Conservation (phyloP, 2,329 filamentous ascomycete species). For the Hirsutella minnesotensis region DNA sequence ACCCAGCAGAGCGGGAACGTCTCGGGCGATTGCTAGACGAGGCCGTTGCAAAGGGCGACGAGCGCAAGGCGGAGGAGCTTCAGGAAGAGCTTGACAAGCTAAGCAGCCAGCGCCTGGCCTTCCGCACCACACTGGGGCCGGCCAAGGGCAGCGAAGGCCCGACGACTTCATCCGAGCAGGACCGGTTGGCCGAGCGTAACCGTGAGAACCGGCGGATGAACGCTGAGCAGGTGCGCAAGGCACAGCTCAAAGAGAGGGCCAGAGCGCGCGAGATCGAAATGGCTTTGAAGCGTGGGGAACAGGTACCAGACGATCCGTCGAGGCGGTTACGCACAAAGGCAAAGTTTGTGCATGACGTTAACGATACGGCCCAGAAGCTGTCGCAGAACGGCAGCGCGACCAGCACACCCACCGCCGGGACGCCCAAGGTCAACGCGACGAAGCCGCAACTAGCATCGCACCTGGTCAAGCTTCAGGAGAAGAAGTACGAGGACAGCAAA, state of each 20-base stretch:
- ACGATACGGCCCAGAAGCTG: conserved; percentile 34
- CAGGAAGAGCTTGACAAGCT: conserved; percentile 51
- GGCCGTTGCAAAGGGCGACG: conserved; percentile 52
- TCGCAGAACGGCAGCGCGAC: conserved; percentile 34
- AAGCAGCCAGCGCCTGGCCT: conserved; percentile 60
- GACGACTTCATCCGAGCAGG: conserved; percentile 51
- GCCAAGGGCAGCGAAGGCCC: conserved; percentile 38
- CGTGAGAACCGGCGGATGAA: conserved; percentile 74
- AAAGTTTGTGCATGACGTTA: conserved; percentile 56
- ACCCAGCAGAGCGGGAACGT: conserved; percentile 55
- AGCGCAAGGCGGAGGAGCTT: conserved; percentile 39
- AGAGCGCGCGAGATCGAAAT: conserved; percentile 47
- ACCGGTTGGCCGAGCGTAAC: conserved; percentile 75
- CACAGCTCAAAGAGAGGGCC: conserved; percentile 70
- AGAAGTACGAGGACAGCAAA: conserved; percentile 44
- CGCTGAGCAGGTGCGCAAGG: conserved; percentile 80
- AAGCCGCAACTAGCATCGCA: conserved; percentile 35
- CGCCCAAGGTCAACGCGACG: conserved; percentile 34
- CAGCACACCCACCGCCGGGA: conserved; percentile 40
- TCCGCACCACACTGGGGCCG: conserved; percentile 49
- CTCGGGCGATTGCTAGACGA: conserved; percentile 54
- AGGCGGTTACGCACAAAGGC: conserved; percentile 54
- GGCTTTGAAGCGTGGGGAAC: conserved; percentile 51
- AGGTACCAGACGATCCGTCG: conserved; percentile 43
- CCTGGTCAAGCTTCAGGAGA: conserved; percentile 39